These are phyloP conservation scores for Ophiostoma perfectum DNA, from an alignment of 2,329 filamentous ascomycete genomes.

Conservation along the genomic window DNA sequence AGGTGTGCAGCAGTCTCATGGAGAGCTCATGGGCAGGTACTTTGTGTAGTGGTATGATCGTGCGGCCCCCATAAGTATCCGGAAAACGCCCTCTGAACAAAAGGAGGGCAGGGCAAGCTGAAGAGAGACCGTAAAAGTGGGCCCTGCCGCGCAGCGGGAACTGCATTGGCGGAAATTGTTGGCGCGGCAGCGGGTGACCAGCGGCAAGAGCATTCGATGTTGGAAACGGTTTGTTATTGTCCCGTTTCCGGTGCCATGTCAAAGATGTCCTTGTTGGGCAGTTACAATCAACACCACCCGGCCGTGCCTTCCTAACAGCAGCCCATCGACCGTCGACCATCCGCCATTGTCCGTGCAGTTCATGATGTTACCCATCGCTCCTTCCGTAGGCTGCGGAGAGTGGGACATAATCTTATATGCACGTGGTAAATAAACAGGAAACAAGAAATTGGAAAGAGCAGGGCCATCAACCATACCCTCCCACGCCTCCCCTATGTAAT, in stretches of 20 bases:
- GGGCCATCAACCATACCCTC: too few relatives aligned
- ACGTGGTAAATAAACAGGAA: too few relatives aligned
- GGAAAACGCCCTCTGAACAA: not conserved
- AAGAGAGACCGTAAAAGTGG: not conserved
- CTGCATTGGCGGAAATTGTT: constrained; percentile 1
- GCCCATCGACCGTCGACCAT: too few relatives aligned
- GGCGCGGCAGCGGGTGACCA: not conserved
- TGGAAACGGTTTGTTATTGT: not conserved
- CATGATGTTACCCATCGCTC: too few relatives aligned
- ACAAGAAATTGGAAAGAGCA: too few relatives aligned
- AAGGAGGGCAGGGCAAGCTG: constrained; percentile 3
- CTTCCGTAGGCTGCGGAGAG: too few relatives aligned
- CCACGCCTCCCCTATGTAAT: not conserved
- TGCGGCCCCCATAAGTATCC: not conserved
- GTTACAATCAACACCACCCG: not conserved
- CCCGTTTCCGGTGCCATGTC: constrained; percentile 5
- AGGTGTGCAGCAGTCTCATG: not conserved
- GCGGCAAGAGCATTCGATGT: not conserved
- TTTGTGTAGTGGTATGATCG: not conserved
- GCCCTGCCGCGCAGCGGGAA: not conserved
- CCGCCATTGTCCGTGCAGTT: too few relatives aligned
- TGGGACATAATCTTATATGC: too few relatives aligned
- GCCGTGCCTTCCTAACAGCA: not conserved
- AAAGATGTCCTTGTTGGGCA: not conserved
- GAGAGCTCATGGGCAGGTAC: not conserved